Evolutionary conservation across 2,329 filamentous ascomycete species (phyloP).

Genomic region (Metarhizium humberi): DNA sequence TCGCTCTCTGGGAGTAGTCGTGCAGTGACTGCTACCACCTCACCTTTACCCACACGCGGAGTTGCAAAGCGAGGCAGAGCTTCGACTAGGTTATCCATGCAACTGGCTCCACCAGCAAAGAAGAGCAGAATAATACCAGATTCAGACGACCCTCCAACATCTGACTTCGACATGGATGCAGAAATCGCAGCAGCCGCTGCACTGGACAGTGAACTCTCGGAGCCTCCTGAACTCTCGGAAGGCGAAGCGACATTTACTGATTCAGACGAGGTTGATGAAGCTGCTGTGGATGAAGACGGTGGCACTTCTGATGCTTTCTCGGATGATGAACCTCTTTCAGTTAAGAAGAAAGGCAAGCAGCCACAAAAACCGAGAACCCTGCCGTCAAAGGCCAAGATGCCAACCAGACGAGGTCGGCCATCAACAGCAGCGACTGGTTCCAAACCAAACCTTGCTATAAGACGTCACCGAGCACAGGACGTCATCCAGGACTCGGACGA

Average conservation of each 20-base stretch:
- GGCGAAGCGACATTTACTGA: slow-evolving; percentile 11
- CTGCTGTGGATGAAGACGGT: slow-evolving; percentile 4
- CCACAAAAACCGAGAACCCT: not conserved
- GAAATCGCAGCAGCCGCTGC: slow-evolving; percentile 19
- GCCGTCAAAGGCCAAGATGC: not conserved
- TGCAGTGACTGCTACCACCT: not conserved
- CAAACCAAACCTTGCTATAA: not conserved
- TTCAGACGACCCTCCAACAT: slow-evolving; percentile 15
- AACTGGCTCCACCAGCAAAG: slow-evolving; percentile 17
- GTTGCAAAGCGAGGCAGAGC: slow-evolving; percentile 17
- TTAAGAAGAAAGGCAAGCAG: slow-evolving; percentile 11
- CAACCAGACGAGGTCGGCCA: not conserved
- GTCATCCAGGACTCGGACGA: slow-evolving; percentile 3
- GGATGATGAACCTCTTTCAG: slow-evolving; percentile 20
- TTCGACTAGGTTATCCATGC: slow-evolving; percentile 10
- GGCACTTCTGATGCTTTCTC: slow-evolving; percentile 11
- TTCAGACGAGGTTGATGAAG: slow-evolving; percentile 9
- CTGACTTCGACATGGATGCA: slow-evolving; percentile 21
- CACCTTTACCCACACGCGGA: slow-evolving; percentile 5
- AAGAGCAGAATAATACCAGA: slow-evolving; percentile 19
- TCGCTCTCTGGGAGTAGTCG: slow-evolving; percentile 2
- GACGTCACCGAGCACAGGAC: not conserved
- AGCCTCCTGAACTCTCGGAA: slow-evolving; percentile 5
- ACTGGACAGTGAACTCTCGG: slow-evolving; percentile 9
- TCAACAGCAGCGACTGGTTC: not conserved